Conservation (phyloP, 495 filamentous ascomycete species). For the Penicillium daleae region DNA sequence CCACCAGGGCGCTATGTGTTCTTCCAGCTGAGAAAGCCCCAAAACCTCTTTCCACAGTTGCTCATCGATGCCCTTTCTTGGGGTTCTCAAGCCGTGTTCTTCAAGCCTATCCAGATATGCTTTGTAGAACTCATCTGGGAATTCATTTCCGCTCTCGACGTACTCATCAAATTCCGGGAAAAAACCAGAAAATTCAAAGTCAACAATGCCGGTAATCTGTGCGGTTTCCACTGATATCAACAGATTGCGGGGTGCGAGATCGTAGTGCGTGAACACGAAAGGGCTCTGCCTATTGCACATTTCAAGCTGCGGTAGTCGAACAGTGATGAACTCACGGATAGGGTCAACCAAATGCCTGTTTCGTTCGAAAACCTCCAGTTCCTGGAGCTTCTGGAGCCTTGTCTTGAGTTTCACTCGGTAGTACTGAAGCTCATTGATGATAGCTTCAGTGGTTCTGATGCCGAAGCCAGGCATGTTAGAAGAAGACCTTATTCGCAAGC, state of each 20-base stretch:
- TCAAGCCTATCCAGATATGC: background rate
- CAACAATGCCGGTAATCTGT: background rate
- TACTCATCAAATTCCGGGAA: background rate
- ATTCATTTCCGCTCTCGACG: background rate
- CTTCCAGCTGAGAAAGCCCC: background rate
- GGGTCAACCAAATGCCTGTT: background rate
- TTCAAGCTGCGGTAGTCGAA: background rate
- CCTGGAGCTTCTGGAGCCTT: background rate
- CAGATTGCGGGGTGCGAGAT: background rate
- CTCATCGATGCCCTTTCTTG: background rate
- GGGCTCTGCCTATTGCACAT: background rate
- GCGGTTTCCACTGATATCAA: background rate
- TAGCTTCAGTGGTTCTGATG: background rate
- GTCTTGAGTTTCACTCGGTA: background rate
- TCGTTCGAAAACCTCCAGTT: background rate
- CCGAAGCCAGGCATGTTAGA: background rate
- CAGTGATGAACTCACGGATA: background rate
- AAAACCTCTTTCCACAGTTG: background rate
- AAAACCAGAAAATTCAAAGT: background rate
- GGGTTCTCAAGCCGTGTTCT: background rate
- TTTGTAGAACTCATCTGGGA: background rate
- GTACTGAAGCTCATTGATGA: background rate
- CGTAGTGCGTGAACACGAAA: background rate
- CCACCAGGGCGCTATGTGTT: background rate
- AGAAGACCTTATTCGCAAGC: background rate